Percentiles rank a stretch among this genome's conserved stretches.
These are phyloP conservation scores for Caloboletus inedulis DNA, from an alignment of 1,284 basidiomycete species.

Conservation along the genomic window DNA sequence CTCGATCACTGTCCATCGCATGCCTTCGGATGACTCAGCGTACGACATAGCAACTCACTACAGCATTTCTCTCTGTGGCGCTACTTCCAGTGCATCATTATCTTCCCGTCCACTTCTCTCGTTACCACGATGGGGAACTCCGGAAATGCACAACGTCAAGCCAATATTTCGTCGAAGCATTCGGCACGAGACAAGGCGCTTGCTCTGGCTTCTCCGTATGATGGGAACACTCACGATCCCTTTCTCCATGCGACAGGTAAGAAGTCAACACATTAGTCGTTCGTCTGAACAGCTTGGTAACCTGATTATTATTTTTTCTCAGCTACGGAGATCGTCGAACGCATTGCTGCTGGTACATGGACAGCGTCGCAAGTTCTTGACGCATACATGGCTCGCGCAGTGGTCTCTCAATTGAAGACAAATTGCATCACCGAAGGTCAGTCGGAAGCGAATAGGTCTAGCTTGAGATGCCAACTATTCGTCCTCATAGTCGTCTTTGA, in stretches of 20 bases:
- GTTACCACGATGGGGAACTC: constrained; percentile 11
- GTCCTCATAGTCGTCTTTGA: constrained; percentile 61
- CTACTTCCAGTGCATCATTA: background rate
- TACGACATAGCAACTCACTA: too few species aligned
- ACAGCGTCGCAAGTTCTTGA: constrained; percentile 69
- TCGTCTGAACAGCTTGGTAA: background rate
- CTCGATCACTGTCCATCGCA: too few species aligned
- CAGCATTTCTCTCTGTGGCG: too few species aligned
- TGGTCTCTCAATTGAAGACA: constrained; percentile 58
- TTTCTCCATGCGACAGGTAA: constrained; percentile 31
- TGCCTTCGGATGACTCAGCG: too few species aligned
- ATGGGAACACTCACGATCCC: constrained; percentile 14
- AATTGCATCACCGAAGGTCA: constrained; percentile 80
- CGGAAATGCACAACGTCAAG: constrained; percentile 17
- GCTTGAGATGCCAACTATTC: background rate
- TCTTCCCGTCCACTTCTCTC: background rate
- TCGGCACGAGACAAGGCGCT: constrained; percentile 25
- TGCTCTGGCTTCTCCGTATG: constrained; percentile 18
- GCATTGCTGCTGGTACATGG: constrained; percentile 62
- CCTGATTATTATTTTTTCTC: background rate
- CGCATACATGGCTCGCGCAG: constrained; percentile 69
- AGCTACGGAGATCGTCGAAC: constrained; percentile 63
- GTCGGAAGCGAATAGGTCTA: background rate
- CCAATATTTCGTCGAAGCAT: constrained; percentile 23
- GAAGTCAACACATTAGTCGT: background rate